Evolutionary conservation across 345 rosid species (phyloP).

Genomic region (Luvunga scandens): DNA sequence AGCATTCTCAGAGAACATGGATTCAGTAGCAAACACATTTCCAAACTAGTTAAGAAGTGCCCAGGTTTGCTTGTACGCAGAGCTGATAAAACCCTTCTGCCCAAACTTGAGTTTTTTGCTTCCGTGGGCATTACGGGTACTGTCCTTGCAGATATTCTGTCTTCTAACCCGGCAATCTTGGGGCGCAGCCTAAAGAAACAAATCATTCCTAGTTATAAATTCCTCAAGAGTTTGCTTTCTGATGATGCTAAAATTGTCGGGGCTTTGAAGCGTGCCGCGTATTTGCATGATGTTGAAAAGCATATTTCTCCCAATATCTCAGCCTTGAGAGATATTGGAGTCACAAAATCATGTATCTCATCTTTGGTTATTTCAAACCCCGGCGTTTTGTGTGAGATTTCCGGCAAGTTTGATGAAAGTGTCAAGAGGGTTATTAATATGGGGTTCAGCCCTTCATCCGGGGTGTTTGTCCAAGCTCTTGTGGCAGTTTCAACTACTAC

Average conservation of each 20-base stretch:
- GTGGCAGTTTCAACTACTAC: background rate
- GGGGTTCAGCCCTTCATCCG: conserved; percentile 31
- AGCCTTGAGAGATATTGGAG: conserved; percentile 21
- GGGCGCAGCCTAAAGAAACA: background rate
- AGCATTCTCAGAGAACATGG: conserved; percentile 24
- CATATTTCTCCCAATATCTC: conserved; percentile 21
- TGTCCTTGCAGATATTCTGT: background rate
- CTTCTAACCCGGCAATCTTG: background rate
- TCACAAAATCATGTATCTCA: conserved; percentile 17
- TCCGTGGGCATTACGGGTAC: conserved; percentile 9
- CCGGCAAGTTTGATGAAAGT: conserved; percentile 17
- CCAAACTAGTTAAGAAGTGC: background rate
- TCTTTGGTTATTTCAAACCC: conserved; percentile 9
- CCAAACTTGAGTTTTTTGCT: conserved; percentile 17
- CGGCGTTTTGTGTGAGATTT: background rate
- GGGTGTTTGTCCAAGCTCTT: conserved; percentile 26
- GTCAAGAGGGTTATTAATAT: conserved; percentile 21
- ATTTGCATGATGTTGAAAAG: conserved; percentile 13
- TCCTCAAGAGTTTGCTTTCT: conserved; percentile 3
- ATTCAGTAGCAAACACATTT: conserved; percentile 19
- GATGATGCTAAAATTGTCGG: background rate
- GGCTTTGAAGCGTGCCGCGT: background rate
- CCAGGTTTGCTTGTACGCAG: background rate
- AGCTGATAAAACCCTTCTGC: background rate
- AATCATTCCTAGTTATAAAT: conserved; percentile 8